Conservation (phyloP, 1,284 basidiomycete genomes). For the Anthracocystis panici-leucophaei region DNA sequence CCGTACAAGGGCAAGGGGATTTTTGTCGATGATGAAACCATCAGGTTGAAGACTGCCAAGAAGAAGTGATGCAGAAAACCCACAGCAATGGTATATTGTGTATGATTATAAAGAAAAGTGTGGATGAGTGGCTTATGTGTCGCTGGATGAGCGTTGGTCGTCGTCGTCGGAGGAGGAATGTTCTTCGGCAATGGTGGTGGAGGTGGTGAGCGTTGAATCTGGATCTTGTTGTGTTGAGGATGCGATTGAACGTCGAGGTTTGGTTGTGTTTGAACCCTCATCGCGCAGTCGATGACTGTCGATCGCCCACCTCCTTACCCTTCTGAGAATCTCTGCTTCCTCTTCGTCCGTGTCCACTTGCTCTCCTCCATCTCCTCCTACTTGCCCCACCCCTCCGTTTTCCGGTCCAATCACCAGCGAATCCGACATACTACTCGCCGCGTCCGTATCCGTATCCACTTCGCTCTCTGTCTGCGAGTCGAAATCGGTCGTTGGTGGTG, state of each 20-base stretch:
- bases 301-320: conserved; percentile 40
- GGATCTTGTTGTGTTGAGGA: conserved; percentile 12
- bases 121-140: too few species aligned
- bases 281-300: conserved; percentile 35
- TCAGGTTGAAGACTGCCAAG: conserved; percentile 89
- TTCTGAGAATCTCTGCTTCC: conserved; percentile 35
- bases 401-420: conserved; percentile 13
- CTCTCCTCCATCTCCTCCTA: background rate
- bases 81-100: background rate
- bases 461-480: conserved; percentile 45
- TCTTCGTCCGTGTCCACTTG: conserved; percentile 37
- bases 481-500: conserved; percentile 55
- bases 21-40: conserved; percentile 88
- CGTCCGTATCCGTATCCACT: conserved; percentile 23
- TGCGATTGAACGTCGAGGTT: background rate
- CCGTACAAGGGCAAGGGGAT: conserved; percentile 91
- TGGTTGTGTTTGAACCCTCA: too few species aligned
- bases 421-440: conserved; percentile 9
- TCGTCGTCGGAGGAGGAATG: conserved; percentile 11
- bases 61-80: conserved; percentile 80
- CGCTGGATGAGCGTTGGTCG: background rate
- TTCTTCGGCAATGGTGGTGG: conserved; percentile 20
- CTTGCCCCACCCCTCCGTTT: conserved; percentile 1
- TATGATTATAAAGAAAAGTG: too few species aligned
- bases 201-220: conserved; percentile 19